phyloP scores from a whole-genome alignment of 768 basidiomycete species.

The Termitomyces sp. region DNA sequence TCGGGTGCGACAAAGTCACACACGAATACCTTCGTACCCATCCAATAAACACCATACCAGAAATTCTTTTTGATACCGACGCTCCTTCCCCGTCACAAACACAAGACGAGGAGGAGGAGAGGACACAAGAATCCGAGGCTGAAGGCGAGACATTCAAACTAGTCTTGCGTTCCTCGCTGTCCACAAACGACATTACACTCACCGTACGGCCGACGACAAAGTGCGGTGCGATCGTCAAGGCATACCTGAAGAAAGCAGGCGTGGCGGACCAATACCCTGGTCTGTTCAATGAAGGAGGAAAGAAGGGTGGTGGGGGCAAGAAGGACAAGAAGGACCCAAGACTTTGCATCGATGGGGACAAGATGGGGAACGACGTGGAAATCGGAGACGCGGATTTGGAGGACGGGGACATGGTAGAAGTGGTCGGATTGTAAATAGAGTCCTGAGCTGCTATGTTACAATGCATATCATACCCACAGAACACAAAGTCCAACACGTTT shows the following conservation, averaged over 20 bases:
- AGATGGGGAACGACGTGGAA: conserved; percentile 47
- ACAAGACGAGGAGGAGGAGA: conserved; percentile 16
- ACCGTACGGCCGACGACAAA: conserved; percentile 72
- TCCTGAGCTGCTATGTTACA: conserved; percentile 7
- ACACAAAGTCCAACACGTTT: not conserved
- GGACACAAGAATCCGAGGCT: conserved; percentile 33
- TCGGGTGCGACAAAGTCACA: conserved; percentile 59
- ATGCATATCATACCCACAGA: not conserved
- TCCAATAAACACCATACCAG: conserved; percentile 10
- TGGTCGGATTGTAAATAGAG: conserved; percentile 49
- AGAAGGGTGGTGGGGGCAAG: conserved; percentile 17
- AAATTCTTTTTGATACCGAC: conserved; percentile 14
- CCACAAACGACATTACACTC: conserved; percentile 52
- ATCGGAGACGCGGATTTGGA: conserved; percentile 70
- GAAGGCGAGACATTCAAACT: conserved; percentile 61
- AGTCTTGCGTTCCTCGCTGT: conserved; percentile 48
- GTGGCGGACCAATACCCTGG: conserved; percentile 48
- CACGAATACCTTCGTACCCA: conserved; percentile 53
- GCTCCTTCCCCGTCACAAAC: conserved; percentile 1
- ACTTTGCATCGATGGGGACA: conserved; percentile 68
- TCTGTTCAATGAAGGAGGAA: conserved; percentile 25
- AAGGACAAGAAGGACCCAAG: conserved; percentile 35
- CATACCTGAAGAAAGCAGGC: conserved; percentile 66
- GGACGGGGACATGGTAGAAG: conserved; percentile 76
- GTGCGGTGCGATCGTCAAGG: conserved; percentile 69